Evolutionary conservation across 805 yeast genomes (phyloP), one percentile per base, ranked within the genome.

Genomic region (Saturnispora hagleri): DNA sequence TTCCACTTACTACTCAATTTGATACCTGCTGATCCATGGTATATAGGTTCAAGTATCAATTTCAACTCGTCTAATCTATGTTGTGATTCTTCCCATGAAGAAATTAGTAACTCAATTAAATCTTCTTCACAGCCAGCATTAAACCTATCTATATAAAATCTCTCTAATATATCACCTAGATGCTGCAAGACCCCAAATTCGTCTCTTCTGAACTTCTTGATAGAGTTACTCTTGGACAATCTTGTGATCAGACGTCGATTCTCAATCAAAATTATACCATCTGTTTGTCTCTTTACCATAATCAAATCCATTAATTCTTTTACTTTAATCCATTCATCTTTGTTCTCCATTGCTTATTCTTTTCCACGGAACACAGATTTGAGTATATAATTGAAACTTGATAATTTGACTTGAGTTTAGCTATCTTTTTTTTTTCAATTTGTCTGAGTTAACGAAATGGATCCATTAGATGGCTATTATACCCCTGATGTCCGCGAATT

Each of bases 21-120:
- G 7, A 26, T 18, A 12, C 47, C 47, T 27, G 24, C 24, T 15
- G 35, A 40, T 18, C 51, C 51, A 34, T 48, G 43, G 31, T 41
- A 43, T 17, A 48, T 17, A n/a, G 51, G 51, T 42, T 48, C 51
- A 9, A 43, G 22, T 33, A 48, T 33, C 12, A 48, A 13, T 15
- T 42, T 48, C 7, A 48, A 10, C 3, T 31, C 20, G 13, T 48
- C 28, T 46, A 48, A 13, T 34, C 35, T 48, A 4, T 18, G 18
- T 9, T 22, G 26, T 26, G 35, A 43, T 34, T 42, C 36, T 26
- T 48, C 42, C 46, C 46, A 48, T 24, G 33, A 33, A 15, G 46
- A 42, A 5, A 12, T 31, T 24, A 48, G 10, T 17, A 22, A 17
- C 15, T 17, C 18, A 27, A 42, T 34, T 18, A 5, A 43, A 22